Evolutionary conservation across 163 green algal species (phyloP), one percentile per base, ranked within the genome.

Genomic region (Volvox carteri): DNA sequence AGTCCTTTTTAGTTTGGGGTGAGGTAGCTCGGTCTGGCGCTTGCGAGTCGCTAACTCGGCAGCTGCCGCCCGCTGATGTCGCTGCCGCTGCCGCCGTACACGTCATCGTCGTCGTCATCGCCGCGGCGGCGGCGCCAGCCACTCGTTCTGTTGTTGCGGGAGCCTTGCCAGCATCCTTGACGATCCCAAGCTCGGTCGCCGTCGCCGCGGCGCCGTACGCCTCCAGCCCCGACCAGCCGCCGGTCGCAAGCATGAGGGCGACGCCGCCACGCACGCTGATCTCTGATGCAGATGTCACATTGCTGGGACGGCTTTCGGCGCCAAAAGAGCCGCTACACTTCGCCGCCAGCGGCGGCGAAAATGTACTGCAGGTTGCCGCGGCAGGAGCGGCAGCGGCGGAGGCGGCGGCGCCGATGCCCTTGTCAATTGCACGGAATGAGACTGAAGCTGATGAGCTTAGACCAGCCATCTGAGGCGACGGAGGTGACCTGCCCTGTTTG

Each of bases 251-350:
- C 35, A 50, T 77, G 16, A 16, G 12, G 3, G 35, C 12, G 33
- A 80, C 42, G 73, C 73, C 73, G 42, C 42, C n/a, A 14, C 73
- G 42, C 9, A 80, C 44, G 46, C 73, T 80, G 2, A 80, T 44
- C 46, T 80, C 73, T n/a, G 73, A 62, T 28, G 23, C 42, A 8
- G 44, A 62, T 16, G 72, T 79, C 21, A 23, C 72, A 23, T 41
- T 79, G 41, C 44, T 62, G 25, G 73, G 7, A 7, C 12, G 44
- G 19, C 25, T 16, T 35, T 39, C 35, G 12, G 39, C 72, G 21
- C 42, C 42, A 4, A 79, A 77, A 2, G 67, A 77, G 67, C 67
- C n/a, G 33, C 67, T 77, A 9, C 67, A 35, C 67, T 77, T 35
- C 37, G 4, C 67, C 16, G 37, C 67, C 67, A 77, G 25, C 16